Base-by-base conservation (phyloP, 2,329 filamentous ascomycete genomes). In the Dothiorella sarmentorum region DNA sequence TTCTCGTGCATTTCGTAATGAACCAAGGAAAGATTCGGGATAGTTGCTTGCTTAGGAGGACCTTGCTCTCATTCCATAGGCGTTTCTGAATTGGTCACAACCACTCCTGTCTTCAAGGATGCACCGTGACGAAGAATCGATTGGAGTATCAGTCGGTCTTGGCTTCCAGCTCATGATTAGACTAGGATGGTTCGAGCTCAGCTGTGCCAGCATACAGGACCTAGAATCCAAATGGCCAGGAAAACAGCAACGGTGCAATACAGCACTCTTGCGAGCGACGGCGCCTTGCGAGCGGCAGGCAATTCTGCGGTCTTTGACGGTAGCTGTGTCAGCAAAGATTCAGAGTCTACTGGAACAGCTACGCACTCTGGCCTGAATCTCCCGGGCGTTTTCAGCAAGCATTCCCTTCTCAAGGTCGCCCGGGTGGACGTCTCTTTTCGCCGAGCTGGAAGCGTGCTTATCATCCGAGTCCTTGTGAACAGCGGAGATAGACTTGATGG, bases 401-500 rank as follows among this genome's bases (percentile, higher is more conserved):
- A 53, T 7, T 2, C 51, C 45, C 43, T 64, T 69, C 52, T 73
- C 71, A 3, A 66, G 31, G 33, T 71, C 69, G 4, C 57, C 45
- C 24, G 24, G n/a, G 13, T 53, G 35, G 26, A 15, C 10, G 4
- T 29, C n/a, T n/a, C 10, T 27, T 10, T 27, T 52, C 13, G 38
- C 47, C 4, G 35, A 35, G 3, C 20, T 13, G n/a, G 33, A 13
- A 4, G 20, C 10, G n/a, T 35, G 17, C 13, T 59, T 26, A 7
- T 45, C 22, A 7, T 55, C 45, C 18, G 31, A 27, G 9, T 44
- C 15, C 27, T 59, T 52, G 26, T 61, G 62, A 10, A 77, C 66
- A 7, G 81, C 82, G 11, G 80, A 77, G 59, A 88, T 82, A 1
- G 81, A 83, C 27, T 71, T 71, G 60, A 89, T 71, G 1, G 78